Evolutionary conservation across 352 stramenopile genomes (phyloP).

Genomic region (Globisporangium cystogenes): DNA sequence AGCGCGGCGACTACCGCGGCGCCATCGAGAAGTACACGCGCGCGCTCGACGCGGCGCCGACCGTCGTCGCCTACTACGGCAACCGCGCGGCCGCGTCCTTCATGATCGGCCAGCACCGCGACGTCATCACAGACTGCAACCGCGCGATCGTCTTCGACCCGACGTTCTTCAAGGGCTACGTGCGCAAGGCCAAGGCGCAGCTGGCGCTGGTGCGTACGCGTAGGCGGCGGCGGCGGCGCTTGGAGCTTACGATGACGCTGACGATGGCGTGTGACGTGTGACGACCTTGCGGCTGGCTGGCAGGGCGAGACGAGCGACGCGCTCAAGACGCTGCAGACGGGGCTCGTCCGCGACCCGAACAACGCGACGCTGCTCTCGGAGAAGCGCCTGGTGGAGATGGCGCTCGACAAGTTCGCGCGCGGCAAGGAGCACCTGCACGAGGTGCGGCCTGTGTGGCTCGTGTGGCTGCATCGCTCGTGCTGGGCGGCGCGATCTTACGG

Average conservation of each 20-base stretch:
- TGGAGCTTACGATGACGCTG: too few relatives aligned
- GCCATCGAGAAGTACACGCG: conserved; percentile 90
- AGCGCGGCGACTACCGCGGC: conserved; percentile 85
- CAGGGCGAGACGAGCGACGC: conserved; percentile 65
- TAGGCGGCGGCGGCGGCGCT: too few relatives aligned
- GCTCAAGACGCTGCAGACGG: conserved; percentile 72
- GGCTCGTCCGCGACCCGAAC: conserved; percentile 71
- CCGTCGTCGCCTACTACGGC: conserved; percentile 83
- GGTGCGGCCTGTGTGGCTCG: conserved; percentile 23
- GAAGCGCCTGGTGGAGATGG: conserved; percentile 75
- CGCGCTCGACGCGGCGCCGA: conserved; percentile 85
- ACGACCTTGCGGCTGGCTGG: too few relatives aligned
- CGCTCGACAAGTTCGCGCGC: conserved; percentile 71
- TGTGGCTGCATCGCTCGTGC: conserved; percentile 5
- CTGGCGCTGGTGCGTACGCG: conserved; percentile 48
- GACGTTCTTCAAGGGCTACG: conserved; percentile 88
- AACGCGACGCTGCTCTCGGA: conserved; percentile 70
- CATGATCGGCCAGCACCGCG: conserved; percentile 88
- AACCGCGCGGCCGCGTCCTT: conserved; percentile 89
- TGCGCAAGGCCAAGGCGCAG: conserved; percentile 88
- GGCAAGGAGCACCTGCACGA: conserved; percentile 64
- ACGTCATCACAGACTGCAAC: conserved; percentile 90
- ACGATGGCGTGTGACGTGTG: too few relatives aligned
- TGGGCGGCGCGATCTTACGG: background rate
- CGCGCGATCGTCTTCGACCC: conserved; percentile 86